Base-by-base conservation (phyloP, 2,329 filamentous ascomycete genomes). In the Aspergillus chevalieri region DNA sequence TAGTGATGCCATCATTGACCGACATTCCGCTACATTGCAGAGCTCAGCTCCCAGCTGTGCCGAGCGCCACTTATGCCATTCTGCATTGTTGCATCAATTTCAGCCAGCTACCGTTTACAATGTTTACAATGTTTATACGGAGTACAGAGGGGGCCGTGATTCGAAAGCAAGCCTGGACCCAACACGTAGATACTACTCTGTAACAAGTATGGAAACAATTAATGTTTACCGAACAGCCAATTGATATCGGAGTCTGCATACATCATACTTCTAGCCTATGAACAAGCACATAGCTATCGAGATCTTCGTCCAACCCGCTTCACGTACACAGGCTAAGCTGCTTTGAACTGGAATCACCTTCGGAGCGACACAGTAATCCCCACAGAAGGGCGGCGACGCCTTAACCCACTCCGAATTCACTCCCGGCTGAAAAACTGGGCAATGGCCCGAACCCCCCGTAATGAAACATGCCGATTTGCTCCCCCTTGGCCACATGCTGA, bases 401-500 rank as follows among this genome's bases (percentile, higher is more conserved):
- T 24, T 30, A 1, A n/a, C 15, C 44, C 33, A 52, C 3, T 30
- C 44, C 51, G 47, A 9, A 9, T 43, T 36, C 33, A 44, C 44
- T 3, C 30, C 15, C 6, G 30, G 17, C 30, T 38, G 34, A 67
- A 87, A 87, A 5, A 88, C 58, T 57, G 87, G 59, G 55, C 82
- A 85, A 59, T 86, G 80, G 3, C 79, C 80, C 10, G 78, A 82
- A 82, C 0, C 85, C 85, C 17, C 85, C 85, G 61, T 83, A 87
- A 60, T 88, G 85, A 66, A 88, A 88, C 83, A 86, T 87, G 43
- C 85, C 85, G 28, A 81, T 73, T 71, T 87, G 70, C 2, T 87
- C 77, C 1, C 85, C 85, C 73, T 87, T 87, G 49, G 73, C 73
- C 17, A 88, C 63, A 43, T 77, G 74, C 62, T 87, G 76, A 0